Conservation (phyloP, 2,329 filamentous ascomycete genomes). For the Aureobasidium sp. region DNA sequence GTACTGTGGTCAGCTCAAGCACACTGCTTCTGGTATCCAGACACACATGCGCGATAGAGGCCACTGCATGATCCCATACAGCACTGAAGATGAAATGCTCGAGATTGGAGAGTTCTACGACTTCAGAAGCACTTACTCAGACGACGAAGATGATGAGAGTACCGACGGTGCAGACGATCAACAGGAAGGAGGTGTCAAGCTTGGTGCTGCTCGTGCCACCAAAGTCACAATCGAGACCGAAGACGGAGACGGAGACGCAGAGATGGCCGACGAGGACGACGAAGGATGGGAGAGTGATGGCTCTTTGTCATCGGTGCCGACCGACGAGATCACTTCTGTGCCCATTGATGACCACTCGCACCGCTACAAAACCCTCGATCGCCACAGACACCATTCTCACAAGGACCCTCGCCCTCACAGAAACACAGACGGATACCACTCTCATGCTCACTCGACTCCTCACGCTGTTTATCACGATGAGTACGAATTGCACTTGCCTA, state of each 20-base stretch:
- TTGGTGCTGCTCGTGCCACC: constrained; percentile 52
- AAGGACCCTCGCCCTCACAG: constrained; percentile 64
- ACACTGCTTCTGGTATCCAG: constrained; percentile 70
- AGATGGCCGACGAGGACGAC: constrained; percentile 47
- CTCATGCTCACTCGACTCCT: constrained; percentile 64
- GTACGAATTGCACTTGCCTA: constrained; percentile 86
- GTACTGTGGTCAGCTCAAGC: constrained; percentile 76
- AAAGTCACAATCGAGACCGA: constrained; percentile 37
- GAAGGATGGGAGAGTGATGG: constrained; percentile 96
- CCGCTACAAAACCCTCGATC: constrained; percentile 62
- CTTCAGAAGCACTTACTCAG: constrained; percentile 91
- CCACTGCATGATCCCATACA: constrained; percentile 94
- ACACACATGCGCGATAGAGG: constrained; percentile 97
- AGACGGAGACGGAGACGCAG: constrained; percentile 46
- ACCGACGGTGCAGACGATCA: constrained; percentile 42
- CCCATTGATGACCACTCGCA: constrained; percentile 64
- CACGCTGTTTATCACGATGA: constrained; percentile 84
- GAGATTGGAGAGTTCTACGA: constrained; percentile 97
- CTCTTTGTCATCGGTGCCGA: constrained; percentile 72
- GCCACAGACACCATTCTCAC: constrained; percentile 68
- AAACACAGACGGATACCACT: constrained; percentile 70
- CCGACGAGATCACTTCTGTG: constrained; percentile 71
- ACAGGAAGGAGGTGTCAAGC: constrained; percentile 53
- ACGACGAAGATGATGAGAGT: constrained; percentile 56
- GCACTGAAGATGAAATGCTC: constrained; percentile 79